Evolutionary conservation across 2,329 filamentous ascomycete genomes (phyloP).

Genomic region (Boeremia exigua): DNA sequence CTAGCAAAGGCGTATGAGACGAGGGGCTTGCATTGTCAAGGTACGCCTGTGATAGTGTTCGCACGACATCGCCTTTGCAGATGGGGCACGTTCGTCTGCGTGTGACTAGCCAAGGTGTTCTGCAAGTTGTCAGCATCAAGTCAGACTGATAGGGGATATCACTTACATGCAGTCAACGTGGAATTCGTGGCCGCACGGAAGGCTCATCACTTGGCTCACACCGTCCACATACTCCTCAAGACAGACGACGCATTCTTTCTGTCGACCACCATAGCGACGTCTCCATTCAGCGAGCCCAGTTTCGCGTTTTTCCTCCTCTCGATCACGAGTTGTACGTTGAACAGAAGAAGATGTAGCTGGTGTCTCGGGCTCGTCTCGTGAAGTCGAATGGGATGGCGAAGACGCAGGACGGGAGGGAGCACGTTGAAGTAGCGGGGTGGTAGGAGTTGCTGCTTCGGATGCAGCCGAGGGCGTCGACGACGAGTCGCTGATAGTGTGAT

Average conservation of each 20-base stretch:
- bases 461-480: constrained; percentile 64
- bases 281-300: constrained; percentile 59
- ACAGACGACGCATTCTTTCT: constrained; percentile 93
- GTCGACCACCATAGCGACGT: constrained; percentile 66
- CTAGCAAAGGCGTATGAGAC: constrained; percentile 26
- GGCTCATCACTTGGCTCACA: constrained; percentile 92
- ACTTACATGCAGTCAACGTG: constrained; percentile 98
- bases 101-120: constrained; percentile 95
- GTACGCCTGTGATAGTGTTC: constrained; percentile 47
- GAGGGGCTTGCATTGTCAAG: constrained; percentile 35
- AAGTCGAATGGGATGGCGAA: constrained; percentile 65
- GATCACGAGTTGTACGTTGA: constrained; percentile 35
- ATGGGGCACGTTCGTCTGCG: constrained; percentile 96
- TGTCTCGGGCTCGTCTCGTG: constrained; percentile 68
- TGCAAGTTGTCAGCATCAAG: constrained; percentile 49
- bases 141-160: neutral
- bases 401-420: constrained; percentile 29
- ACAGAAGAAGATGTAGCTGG: constrained; percentile 46
- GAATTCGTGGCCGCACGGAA: constrained; percentile 97
- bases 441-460: constrained; percentile 70
- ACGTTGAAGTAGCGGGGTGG: constrained; percentile 77
- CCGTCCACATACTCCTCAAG: constrained; percentile 96
- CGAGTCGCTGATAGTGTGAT: constrained; percentile 77
- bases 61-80: constrained; percentile 95
- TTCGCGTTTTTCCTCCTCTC: constrained; percentile 60